Base-by-base conservation (phyloP, 176 grass and related monocot species). In the Chloris gayana region DNA sequence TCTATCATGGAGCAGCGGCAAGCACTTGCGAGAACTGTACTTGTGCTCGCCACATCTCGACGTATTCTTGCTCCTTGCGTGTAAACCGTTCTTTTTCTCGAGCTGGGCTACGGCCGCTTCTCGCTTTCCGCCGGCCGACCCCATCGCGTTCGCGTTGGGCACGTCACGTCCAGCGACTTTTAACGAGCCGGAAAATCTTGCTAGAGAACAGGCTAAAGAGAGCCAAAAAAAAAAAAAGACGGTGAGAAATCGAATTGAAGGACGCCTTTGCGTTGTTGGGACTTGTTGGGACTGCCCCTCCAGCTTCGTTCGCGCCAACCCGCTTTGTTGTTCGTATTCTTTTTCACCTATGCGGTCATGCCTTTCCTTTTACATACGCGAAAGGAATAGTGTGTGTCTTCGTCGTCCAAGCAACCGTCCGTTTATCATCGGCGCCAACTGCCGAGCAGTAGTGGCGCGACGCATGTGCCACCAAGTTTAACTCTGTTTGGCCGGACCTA, bases 111-210 rank as follows among this genome's bases (percentile, higher is more conserved):
- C 6, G 17, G 5, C 14, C 17, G 19, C 19, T n/a, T 22, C 21
- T 35, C 13, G 5, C 58, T 78, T 73, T 31, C 53, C 39, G 78
- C 78, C 53, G 41, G 44, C 78, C 25, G 15, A 41, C 51, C 27
- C 49, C 18, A 17, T 30, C 35, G 50, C 57, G 22, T 18, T 4
- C 41, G 60, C 13, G 57, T 12, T 27, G 9, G 57, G 57, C 19
- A 37, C 65, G 65, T 75, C 79, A 87, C 1, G 42, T 25, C 58
- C 1, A 22, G 21, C 69, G 69, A 46, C 54, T 82, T 63, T 64
- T 73, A 64, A 82, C 56, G 57, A 9, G 18, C 4, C 56, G 56
- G 56, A 25, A 35, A 31, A 30, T 54, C 13, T 54, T n/a, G n/a
- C n/a, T n/a, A n/a, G 67, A 42, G 15, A 60, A 69, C 50, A 41